These are phyloP conservation scores for Ogataea nonfermentans DNA, from an alignment of 805 yeast species.

Conservation along the genomic window DNA sequence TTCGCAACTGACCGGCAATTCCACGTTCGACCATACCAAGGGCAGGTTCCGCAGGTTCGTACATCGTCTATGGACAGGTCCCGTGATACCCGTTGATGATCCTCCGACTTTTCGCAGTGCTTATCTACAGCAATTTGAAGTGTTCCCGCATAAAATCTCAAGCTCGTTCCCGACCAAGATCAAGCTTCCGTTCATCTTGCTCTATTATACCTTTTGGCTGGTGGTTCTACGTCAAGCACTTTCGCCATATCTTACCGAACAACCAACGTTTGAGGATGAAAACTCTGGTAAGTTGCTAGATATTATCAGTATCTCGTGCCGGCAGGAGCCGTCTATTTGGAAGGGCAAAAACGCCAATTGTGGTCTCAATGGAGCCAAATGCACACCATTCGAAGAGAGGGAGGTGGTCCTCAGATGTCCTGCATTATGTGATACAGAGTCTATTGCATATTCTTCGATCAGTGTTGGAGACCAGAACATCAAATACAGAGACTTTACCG, in stretches of 20 bases:
- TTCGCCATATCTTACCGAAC: constrained; percentile 44
- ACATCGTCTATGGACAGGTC: constrained; percentile 54
- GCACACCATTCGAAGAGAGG: constrained; percentile 45
- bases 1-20: constrained; percentile 2
- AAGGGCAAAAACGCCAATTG: constrained; percentile 71
- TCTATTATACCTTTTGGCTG: constrained; percentile 49
- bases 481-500: constrained; percentile 67
- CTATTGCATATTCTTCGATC: constrained; percentile 70
- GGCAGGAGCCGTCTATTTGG: constrained; percentile 55
- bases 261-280: constrained; percentile 35
- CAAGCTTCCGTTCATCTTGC: constrained; percentile 32
- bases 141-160: constrained; percentile 40
- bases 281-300: constrained; percentile 15
- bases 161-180: constrained; percentile 28
- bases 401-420: constrained; percentile 74
- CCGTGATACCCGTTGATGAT: constrained; percentile 44
- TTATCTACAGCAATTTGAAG: constrained; percentile 36
- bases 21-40: neutral
- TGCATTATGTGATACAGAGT: constrained; percentile 77
- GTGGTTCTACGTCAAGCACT: constrained; percentile 38
- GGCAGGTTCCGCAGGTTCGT: constrained; percentile 10
- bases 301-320: constrained; percentile 49
- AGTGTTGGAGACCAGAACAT: constrained; percentile 69
- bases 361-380: constrained; percentile 66
- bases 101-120: constrained; percentile 41